Evolutionary conservation across 1,284 basidiomycete species (phyloP).

Genomic region (Leccinum angustisporum): DNA sequence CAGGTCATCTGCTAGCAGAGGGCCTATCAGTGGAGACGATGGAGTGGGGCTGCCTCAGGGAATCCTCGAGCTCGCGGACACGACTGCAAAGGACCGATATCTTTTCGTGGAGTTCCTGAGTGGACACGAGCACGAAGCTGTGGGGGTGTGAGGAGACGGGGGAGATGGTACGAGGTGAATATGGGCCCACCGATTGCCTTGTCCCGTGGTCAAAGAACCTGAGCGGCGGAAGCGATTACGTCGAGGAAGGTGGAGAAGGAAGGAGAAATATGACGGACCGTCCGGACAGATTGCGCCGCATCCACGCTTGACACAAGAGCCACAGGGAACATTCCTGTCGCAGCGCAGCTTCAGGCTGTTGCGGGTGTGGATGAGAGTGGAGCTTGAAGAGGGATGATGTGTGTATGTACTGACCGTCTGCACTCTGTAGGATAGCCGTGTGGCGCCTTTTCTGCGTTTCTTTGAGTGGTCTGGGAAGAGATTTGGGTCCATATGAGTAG

Average conservation of each 20-base stretch:
- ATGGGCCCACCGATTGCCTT: slow-evolving; percentile 66
- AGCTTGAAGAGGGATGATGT: background rate
- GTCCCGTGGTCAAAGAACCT: slow-evolving; percentile 76
- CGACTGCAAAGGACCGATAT: slow-evolving; percentile 72
- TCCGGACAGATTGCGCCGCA: slow-evolving; percentile 70
- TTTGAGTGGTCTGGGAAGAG: slow-evolving; percentile 45
- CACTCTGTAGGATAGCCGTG: slow-evolving; percentile 76
- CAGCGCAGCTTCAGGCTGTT: slow-evolving; percentile 70
- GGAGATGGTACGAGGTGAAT: background rate
- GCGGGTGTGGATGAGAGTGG: background rate
- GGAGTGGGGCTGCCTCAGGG: slow-evolving; percentile 57
- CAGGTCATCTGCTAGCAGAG: slow-evolving; percentile 66
- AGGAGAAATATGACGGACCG: slow-evolving; percentile 35
- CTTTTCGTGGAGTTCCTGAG: slow-evolving; percentile 80
- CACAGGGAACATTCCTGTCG: slow-evolving; percentile 53
- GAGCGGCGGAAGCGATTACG: slow-evolving; percentile 17
- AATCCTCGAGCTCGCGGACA: slow-evolving; percentile 77
- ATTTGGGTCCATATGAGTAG: slow-evolving; percentile 33
- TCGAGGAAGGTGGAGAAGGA: slow-evolving; percentile 13
- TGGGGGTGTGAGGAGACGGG: slow-evolving; percentile 5
- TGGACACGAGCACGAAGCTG: slow-evolving; percentile 80
- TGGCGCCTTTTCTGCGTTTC: slow-evolving; percentile 74
- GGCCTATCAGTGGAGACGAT: slow-evolving; percentile 56
- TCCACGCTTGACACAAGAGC: slow-evolving; percentile 51
- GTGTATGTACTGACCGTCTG: slow-evolving; percentile 46